Base-by-base conservation (phyloP, 192 early-diverging fungal species). In the Mortierella hygrophila region DNA sequence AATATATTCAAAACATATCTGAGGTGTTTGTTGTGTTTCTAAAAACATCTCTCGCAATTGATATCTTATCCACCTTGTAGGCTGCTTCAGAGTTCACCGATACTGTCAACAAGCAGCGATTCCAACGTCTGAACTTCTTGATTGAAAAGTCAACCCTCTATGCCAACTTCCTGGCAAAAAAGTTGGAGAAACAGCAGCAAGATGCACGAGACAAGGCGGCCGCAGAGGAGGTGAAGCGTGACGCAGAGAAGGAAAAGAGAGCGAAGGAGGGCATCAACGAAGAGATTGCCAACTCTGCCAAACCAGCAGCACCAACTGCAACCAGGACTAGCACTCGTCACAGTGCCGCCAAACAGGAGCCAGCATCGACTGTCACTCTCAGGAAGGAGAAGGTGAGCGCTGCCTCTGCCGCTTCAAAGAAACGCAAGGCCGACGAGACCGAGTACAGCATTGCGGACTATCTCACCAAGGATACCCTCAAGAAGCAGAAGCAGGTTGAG, bases 71-170 rank as follows among this genome's bases (percentile, higher is more conserved):
- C 10, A 26, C 15, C 23, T 15, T 72, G 35, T 80, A 95, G 92
- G 94, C 95, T 70, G 86, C 93, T 49, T 90, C 88, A 11, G 91
- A 94, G 82, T 95, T 93, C 82, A 91, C 92, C 44, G 80, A 88
- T 0, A 80, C 90, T 29, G 91, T 91, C 55, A 91, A 92, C 46
- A 89, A 91, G 47, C 92, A 96, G 76, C 90, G 95, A 26, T 89
- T 94, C 79, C 92, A 95, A 78, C 93, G 96, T 32, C 89, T 97
- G 16, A 90, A 96, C 75, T 96, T 95, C 80, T 90, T 98, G 75
- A 88, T 98, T 6, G 94, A 95, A 82, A 95, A 94, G 79, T 96
- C 97, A 0, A 92, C 95, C 4, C 92, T 95, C 0, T 98, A 97
- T 84, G 93, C 94, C 52, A 91, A 90, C 41, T 96, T 97, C 82